Evolutionary conservation across 345 rosid genomes (phyloP), one percentile per base, ranked within the genome.

Genomic region (Eutrema heterophyllum): DNA sequence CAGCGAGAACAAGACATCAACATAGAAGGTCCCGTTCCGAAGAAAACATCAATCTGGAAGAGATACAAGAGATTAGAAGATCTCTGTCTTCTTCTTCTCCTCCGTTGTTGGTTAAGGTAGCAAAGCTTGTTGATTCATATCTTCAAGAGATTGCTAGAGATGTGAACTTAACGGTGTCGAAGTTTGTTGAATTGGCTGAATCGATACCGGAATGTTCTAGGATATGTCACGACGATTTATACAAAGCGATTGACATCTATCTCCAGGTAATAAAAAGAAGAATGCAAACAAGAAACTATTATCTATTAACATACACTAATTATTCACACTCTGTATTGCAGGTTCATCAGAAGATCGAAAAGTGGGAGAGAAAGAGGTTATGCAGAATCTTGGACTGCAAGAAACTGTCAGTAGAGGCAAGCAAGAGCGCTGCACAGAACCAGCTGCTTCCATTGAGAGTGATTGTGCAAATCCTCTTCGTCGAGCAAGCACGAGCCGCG

Each of bases 381-480:
- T 91, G 98, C 57, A 81, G 90, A 71, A 76, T 85, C 69, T 83
- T 94, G 32, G 89, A 94, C 83, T 94, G 97, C 89, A 94, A 85
- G 84, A 94, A 88, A 75, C 88, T 94, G 38, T 85, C 98, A 4
- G 75, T 86, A 65, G 97, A 91, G 67, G 92, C 96, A 70, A 88
- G 98, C 81, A 91, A 88, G 89, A 96, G 87, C 36, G 97, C 98
- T 6, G 98, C 98, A 9, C 96, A 86, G 60, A 94, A 94, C 44
- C 97, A 94, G 81, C 72, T 86, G 13, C 93, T 94, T 46, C 98
- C 98, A 0, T 68, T 94, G 26, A 85, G 98, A 68, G 93, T 91
- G 4, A 95, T 94, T 33, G 97, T 94, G 5, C 97, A 94, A 79
- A 97, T 91, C 77, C 90, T 94, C 62, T 91, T 94, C 76, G 85